These are phyloP conservation scores for Gastrolobium bilobum DNA, from an alignment of 306 rosid species.

Conservation along the genomic window DNA sequence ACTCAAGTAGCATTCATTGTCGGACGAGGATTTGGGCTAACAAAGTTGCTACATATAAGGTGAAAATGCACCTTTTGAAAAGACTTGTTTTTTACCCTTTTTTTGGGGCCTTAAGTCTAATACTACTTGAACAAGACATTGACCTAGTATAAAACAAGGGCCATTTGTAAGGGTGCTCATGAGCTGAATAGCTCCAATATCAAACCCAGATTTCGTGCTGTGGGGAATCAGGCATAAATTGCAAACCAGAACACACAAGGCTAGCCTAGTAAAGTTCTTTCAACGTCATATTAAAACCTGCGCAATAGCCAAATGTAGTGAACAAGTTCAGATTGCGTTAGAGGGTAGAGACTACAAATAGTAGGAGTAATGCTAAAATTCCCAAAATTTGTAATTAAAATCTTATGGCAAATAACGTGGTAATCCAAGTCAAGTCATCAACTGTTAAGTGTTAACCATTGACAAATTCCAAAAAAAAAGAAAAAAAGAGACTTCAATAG, in stretches of 20 bases:
- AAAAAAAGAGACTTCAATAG: neutral
- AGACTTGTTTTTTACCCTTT: neutral
- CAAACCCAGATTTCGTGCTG: neutral
- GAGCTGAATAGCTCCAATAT: conserved; percentile 1
- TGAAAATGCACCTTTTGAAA: conserved; percentile 28
- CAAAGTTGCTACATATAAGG: neutral
- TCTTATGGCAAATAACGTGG: neutral
- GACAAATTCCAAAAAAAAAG: neutral
- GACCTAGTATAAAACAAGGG: neutral
- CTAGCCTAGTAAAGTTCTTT: neutral
- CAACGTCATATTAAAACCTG: neutral
- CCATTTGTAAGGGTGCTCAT: neutral
- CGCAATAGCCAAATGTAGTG: conserved; percentile 7
- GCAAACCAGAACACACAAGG: conserved; percentile 13
- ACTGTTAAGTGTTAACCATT: neutral
- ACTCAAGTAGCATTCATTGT: neutral
- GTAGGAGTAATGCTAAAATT: neutral
- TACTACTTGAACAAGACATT: neutral
- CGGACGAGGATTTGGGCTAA: neutral
- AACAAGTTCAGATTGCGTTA: neutral
- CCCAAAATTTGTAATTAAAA: neutral
- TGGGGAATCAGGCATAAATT: neutral
- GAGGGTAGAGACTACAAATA: neutral
- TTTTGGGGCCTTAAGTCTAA: neutral
- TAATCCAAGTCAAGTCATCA: conserved; percentile 1